Percentiles rank a stretch among this genome's conserved stretches.
phyloP scores from a whole-genome alignment of 2,329 filamentous ascomycete genomes.

The Fusarium setosum region DNA sequence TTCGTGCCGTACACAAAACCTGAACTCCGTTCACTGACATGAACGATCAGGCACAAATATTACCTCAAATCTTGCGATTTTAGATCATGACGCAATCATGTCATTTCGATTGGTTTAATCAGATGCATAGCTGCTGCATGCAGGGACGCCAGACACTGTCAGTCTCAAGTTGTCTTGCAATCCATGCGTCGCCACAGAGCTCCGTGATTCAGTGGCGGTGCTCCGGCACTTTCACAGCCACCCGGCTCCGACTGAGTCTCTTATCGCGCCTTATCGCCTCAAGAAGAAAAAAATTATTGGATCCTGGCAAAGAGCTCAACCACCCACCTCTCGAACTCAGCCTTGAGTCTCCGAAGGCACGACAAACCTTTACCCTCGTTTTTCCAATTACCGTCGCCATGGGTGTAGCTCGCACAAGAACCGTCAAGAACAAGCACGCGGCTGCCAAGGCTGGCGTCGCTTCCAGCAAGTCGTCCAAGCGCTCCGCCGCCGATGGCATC shows the following conservation, averaged over 20 bases:
- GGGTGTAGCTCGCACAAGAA: conserved; percentile 66
- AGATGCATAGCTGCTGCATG: conserved; percentile 1
- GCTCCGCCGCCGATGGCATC: conserved; percentile 57
- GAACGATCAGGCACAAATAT: neutral
- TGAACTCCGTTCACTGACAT: neutral
- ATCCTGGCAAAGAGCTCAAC: conserved; percentile 8
- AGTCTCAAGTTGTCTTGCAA: neutral
- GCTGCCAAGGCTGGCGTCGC: conserved; percentile 60
- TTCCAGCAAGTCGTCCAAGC: conserved; percentile 51
- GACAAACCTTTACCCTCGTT: neutral
- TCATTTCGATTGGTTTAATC: neutral
- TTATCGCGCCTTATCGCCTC: conserved; percentile 23
- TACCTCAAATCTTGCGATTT: too few relatives aligned
- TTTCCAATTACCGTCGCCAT: conserved; percentile 52
- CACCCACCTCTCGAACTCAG: neutral
- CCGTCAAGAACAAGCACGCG: conserved; percentile 74
- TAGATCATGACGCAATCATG: neutral
- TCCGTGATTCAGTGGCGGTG: conserved; percentile 5
- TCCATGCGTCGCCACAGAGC: neutral
- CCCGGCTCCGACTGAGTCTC: conserved; percentile 13
- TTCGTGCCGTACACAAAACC: neutral
- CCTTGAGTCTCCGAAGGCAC: neutral
- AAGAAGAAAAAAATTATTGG: conserved; percentile 24
- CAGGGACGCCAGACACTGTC: neutral
- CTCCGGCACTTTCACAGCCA: neutral